Conservation (phyloP, 1,139 yeast species). For the Diutina neorugosa region DNA sequence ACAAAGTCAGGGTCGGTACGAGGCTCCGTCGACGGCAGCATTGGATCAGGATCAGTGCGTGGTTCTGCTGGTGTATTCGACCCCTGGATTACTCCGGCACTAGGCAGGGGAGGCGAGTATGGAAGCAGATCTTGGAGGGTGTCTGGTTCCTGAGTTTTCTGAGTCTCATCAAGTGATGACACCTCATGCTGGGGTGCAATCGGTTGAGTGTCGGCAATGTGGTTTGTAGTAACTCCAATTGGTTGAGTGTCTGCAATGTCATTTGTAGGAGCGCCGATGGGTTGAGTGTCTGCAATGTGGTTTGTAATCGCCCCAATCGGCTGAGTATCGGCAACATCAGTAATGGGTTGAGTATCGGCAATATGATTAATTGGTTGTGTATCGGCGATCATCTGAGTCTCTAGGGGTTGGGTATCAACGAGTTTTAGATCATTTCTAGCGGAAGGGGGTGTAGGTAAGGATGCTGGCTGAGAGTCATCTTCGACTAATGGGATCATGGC, state of each 20-base stretch:
- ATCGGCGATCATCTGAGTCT: not conserved
- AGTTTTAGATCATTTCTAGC: not conserved
- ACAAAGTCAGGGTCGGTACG: not conserved
- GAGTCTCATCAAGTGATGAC: too few relatives aligned
- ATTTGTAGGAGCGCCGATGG: not conserved
- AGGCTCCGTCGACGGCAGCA: not conserved
- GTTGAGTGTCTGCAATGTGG: not conserved
- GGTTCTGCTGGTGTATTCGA: not conserved
- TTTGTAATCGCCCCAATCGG: not conserved
- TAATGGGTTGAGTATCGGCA: not conserved
- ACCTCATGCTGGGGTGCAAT: not conserved
- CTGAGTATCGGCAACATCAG: not conserved
- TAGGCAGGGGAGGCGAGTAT: not conserved
- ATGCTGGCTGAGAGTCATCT: not conserved
- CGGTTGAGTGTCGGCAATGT: not conserved
- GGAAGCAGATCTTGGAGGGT: not conserved
- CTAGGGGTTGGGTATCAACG: not conserved
- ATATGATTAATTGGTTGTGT: not conserved
- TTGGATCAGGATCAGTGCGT: not conserved
- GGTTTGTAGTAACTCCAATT: not conserved
- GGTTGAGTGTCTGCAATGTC: not conserved
- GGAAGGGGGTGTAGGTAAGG: not conserved
- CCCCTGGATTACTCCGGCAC: not conserved
- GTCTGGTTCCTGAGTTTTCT: not conserved
- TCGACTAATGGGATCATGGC: not conserved